Percentiles rank a stretch among this genome's conserved stretches.
Evolutionary conservation across 768 basidiomycete genomes (phyloP).

Genomic region (Candolleomyces efflorescens): DNA sequence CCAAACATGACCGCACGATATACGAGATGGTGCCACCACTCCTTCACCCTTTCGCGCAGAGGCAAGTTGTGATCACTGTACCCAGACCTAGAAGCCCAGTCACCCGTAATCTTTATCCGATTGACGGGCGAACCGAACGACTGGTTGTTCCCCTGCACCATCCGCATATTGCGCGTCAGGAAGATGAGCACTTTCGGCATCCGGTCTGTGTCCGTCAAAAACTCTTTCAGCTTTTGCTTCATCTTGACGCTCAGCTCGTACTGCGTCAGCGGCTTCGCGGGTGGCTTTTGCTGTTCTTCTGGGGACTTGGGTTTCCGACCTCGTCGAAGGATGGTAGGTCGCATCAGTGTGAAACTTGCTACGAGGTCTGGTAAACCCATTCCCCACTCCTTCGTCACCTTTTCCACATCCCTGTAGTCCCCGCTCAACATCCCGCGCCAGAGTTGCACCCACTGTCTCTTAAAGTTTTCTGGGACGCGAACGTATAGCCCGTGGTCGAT

Average conservation of each 20-base stretch:
- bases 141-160: constrained; percentile 76
- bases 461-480: constrained; percentile 59
- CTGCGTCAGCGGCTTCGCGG: constrained; percentile 42
- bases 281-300: constrained; percentile 19
- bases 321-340: constrained; percentile 45
- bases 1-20: constrained; percentile 64
- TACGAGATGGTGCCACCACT: constrained; percentile 54
- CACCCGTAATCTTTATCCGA: constrained; percentile 84
- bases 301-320: constrained; percentile 22
- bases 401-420: constrained; percentile 49
- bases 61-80: constrained; percentile 39
- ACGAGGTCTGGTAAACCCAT: constrained; percentile 68
- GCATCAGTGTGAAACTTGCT: constrained; percentile 69
- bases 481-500: constrained; percentile 95
- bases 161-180: constrained; percentile 72
- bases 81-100: constrained; percentile 73
- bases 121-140: constrained; percentile 83
- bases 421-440: constrained; percentile 65
- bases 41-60: constrained; percentile 37
- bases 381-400: constrained; percentile 58
- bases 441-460: constrained; percentile 69
- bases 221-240: constrained; percentile 63
- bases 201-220: constrained; percentile 68
- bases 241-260: constrained; percentile 67
- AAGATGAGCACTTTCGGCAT: constrained; percentile 79